Conservation (phyloP, 2,329 filamentous ascomycete species). For the Daldinia sp. region DNA sequence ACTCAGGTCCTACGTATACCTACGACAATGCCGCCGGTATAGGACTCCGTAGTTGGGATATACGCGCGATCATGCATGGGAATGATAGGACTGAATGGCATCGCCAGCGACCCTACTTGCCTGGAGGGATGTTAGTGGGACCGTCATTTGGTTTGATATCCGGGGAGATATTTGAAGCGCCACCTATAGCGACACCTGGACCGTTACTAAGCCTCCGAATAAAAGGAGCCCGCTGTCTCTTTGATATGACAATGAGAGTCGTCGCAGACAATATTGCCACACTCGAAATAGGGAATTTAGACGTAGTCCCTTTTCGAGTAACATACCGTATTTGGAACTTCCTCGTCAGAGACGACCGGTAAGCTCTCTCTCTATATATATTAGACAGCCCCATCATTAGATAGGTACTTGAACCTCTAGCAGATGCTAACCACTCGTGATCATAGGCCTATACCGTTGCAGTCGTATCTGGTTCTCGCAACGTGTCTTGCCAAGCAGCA, state of each 20-base stretch:
- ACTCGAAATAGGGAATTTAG: slow-evolving; percentile 52
- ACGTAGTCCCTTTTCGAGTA: slow-evolving; percentile 49
- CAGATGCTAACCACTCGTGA: slow-evolving; percentile 6
- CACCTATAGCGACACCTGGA: too few species aligned
- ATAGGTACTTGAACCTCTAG: background rate
- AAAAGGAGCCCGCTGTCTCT: slow-evolving; percentile 54
- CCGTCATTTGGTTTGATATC: too few species aligned
- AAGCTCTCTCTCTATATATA: background rate
- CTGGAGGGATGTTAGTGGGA: background rate
- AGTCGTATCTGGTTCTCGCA: slow-evolving; percentile 27
- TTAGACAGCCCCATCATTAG: background rate
- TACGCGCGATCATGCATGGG: background rate
- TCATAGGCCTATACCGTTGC: slow-evolving; percentile 21
- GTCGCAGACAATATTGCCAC: slow-evolving; percentile 55
- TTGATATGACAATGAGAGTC: slow-evolving; percentile 56
- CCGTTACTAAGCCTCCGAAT: background rate
- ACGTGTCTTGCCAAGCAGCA: slow-evolving; percentile 20
- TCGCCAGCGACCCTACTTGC: background rate
- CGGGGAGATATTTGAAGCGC: too few species aligned
- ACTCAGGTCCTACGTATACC: background rate
- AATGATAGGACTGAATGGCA: background rate
- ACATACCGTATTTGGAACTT: background rate
- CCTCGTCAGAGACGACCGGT: background rate
- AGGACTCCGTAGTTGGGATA: background rate
- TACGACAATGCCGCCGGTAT: background rate